These are phyloP conservation scores for Cephalotrichum gorgonifer DNA, from an alignment of 2,329 filamentous ascomycete genomes.

Conservation along the genomic window DNA sequence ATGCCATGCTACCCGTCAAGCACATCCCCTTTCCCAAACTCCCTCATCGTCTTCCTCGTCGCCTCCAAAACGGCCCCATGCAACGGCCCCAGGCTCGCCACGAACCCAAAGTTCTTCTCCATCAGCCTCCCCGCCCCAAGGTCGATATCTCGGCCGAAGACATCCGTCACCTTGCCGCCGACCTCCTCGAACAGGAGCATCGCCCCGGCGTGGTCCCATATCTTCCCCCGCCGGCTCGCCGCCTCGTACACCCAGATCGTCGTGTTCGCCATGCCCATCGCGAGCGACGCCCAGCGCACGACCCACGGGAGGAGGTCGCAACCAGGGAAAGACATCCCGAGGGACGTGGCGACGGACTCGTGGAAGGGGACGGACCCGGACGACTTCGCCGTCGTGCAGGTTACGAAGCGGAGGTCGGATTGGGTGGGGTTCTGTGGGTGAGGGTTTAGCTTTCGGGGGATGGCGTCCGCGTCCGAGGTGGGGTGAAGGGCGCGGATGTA, in stretches of 20 bases:
- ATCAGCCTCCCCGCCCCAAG: slow-evolving; percentile 37
- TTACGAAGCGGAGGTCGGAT: slow-evolving; percentile 26
- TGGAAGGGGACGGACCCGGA: slow-evolving; percentile 39
- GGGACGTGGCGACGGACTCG: slow-evolving; percentile 26
- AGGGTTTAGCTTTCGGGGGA: slow-evolving; percentile 18
- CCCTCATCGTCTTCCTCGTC: not conserved
- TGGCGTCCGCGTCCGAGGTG: slow-evolving; percentile 8
- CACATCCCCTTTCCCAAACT: slow-evolving; percentile 1
- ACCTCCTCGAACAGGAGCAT: slow-evolving; percentile 49
- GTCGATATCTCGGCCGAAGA: slow-evolving; percentile 40
- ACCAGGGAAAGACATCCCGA: slow-evolving; percentile 33
- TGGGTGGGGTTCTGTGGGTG: slow-evolving; percentile 12
- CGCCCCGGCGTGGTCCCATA: slow-evolving; percentile 51
- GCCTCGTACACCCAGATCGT: slow-evolving; percentile 47
- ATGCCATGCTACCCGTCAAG: not conserved
- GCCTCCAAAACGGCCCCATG: slow-evolving; percentile 28
- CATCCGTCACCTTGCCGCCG: slow-evolving; percentile 44
- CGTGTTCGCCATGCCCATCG: slow-evolving; percentile 40
- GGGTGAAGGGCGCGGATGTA: slow-evolving; percentile 29
- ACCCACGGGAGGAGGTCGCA: slow-evolving; percentile 48
- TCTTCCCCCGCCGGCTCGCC: slow-evolving; percentile 36
- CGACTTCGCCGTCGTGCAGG: slow-evolving; percentile 32
- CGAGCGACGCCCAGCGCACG: slow-evolving; percentile 41
- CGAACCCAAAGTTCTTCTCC: slow-evolving; percentile 42
- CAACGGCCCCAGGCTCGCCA: slow-evolving; percentile 35